These are phyloP conservation scores for Umbellularia californica DNA, from an alignment of 164 flowering plant species.

Conservation along the genomic window DNA sequence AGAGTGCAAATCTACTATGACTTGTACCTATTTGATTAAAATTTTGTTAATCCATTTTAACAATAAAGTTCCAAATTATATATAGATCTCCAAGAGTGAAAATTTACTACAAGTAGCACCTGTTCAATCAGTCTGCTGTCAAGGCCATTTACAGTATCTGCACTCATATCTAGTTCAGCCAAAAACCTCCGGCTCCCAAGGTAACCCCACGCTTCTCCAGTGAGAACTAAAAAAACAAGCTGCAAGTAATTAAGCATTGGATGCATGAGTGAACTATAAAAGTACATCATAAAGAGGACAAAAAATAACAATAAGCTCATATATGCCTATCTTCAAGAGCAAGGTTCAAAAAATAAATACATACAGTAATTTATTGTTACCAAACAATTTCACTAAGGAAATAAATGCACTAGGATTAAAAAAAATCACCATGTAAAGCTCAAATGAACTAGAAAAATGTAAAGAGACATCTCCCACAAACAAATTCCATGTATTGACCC, in stretches of 20 bases:
- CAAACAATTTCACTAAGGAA: no score
- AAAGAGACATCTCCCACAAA: no score
- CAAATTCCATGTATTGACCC: no score
- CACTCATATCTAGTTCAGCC: conserved; percentile 60
- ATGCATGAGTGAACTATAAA: conserved; percentile 5
- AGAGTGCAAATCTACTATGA: no score
- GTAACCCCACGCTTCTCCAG: conserved; percentile 98
- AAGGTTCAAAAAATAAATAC: background rate
- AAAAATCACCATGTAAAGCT: no score
- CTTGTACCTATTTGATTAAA: no score
- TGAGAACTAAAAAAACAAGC: conserved; percentile 81
- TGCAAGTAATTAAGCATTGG: conserved; percentile 22
- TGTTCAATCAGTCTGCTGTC: conserved; percentile 51
- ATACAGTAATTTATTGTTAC: no score
- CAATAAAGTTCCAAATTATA: background rate
- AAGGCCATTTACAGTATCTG: conserved; percentile 68
- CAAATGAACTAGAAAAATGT: no score
- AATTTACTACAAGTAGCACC: conserved; percentile 36
- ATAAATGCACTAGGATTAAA: no score
- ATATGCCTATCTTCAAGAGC: background rate
- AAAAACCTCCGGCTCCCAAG: conserved; percentile 94
- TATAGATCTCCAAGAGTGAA: background rate
- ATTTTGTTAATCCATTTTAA: no score
- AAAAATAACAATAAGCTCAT: background rate
- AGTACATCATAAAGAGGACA: background rate